Base-by-base conservation (phyloP, 2,329 filamentous ascomycete species). In the Aspergillus brunneoviolaceus region DNA sequence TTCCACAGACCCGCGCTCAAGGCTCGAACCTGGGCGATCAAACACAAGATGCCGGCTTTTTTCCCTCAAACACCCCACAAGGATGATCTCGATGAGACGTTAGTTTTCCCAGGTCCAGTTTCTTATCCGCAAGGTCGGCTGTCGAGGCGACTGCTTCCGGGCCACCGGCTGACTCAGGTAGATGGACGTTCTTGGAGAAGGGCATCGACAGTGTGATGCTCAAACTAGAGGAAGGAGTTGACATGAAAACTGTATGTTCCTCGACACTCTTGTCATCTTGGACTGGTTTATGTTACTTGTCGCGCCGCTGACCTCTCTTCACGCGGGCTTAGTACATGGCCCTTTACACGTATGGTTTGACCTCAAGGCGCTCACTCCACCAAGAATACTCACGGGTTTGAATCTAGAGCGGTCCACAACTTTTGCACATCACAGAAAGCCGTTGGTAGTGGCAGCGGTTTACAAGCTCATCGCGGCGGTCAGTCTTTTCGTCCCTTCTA, bases 391-490 rank as follows among this genome's bases (percentile, higher is more conserved):
- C 59, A 65, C 52, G 68, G 63, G 57, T 27, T 11, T 58, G 42
- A 65, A 56, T 58, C 58, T 74, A 93, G 84, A 56, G 92, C 93
- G 62, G 95, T 99, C 53, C 95, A 99, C 80, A 97, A 99, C 81
- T 99, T 99, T 78, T 99, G 95, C 77, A 99, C 95, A 59, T 96
- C 95, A 25, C 95, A 98, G 77, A 98, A 98, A 76, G 92, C 92
- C 1, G 87, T 93, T 49, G 85, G 86, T n/a, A 82, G 85, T 55
- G 66, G 77, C 65, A 74, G 77, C 69, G 67, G 81, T 70, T 74
- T 72, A 76, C 65, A 82, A 39, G 85, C 85, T 65, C 89, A 91
- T 74, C 83, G 89, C 64, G 92, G 92, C 76, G 91, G 91, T 87
- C 80, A 53, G 76, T 72, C 42, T 35, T n/a, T 33, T n/a, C 49